Base-by-base conservation (phyloP, 2,329 filamentous ascomycete species). In the Waltergamsia citrina region DNA sequence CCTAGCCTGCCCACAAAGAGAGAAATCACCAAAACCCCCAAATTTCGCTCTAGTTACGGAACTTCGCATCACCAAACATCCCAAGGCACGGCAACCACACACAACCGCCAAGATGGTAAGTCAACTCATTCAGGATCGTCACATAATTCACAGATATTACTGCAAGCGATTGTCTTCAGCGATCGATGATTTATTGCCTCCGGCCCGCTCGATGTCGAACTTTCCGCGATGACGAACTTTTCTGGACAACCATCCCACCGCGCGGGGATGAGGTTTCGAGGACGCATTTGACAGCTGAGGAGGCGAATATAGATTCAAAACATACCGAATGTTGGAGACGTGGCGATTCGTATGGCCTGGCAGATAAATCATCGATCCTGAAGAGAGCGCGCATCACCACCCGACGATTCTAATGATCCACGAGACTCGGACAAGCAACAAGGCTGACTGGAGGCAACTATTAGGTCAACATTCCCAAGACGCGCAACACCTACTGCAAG, bases 401-500 rank as follows among this genome's bases (percentile, higher is more conserved):
- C 23, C n/a, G 15, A 34, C 15, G 19, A 17, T 14, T 10, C 16
- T 29, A 12, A 17, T 10, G 19, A 7, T 14, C 17, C 6, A 17
- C 11, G 8, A 17, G 15, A 17, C 15, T 19, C 19, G 38, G 18
- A 26, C 27, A 34, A 26, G 12, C 18, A 27, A 4, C 5, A 12
- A 27, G 32, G 49, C 51, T 57, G 51, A 60, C 54, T 47, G 37
- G n/a, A 19, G 19, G 43, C 46, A 38, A 38, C 38, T 38, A 43
- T 14, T 51, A 90, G 88, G 87, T 94, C 76, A 94, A 94, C 85
- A 84, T 94, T 74, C 87, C 88, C 62, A 94, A 94, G 78, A 94
- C 87, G 66, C 81, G 87, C 65, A 84, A 86, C 74, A 94, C 88
- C 67, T 94, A 87, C 75, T 94, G 85, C 85, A 93, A 93, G 78